These are phyloP conservation scores for Luffa aegyptiaca DNA, from an alignment of 306 rosid species.

Conservation along the genomic window DNA sequence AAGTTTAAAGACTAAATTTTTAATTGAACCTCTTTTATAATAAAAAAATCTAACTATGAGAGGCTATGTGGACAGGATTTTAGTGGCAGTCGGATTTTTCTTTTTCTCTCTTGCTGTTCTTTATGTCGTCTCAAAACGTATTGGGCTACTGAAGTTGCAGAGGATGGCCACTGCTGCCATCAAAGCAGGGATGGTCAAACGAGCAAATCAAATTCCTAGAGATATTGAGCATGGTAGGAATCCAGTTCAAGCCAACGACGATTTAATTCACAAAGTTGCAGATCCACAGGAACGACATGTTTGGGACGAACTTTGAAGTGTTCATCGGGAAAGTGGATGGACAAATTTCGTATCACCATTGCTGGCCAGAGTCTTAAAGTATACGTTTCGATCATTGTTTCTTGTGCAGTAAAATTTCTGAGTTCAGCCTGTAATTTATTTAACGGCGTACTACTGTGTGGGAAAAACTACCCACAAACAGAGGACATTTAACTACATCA, in stretches of 20 bases:
- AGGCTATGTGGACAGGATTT: conserved; percentile 43
- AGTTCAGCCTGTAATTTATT: background rate
- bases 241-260: conserved; percentile 29
- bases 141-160: conserved; percentile 56
- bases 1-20: background rate
- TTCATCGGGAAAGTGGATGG: background rate
- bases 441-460: background rate
- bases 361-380: background rate
- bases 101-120: conserved; percentile 72
- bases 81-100: conserved; percentile 52
- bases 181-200: conserved; percentile 63
- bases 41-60: background rate
- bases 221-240: conserved; percentile 38
- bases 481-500: background rate
- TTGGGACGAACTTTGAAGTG: conserved; percentile 58
- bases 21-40: background rate
- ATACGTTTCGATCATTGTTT: background rate
- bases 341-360: background rate
- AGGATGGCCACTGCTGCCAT: conserved; percentile 68
- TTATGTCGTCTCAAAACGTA: conserved; percentile 76
- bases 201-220: conserved; percentile 34
- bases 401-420: background rate
- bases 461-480: background rate
- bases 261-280: conserved; percentile 25
- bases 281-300: conserved; percentile 38